Evolutionary conservation across 257 asterid genomes (phyloP), one percentile per base, ranked within the genome.

Genomic region (Petunia secreta): DNA sequence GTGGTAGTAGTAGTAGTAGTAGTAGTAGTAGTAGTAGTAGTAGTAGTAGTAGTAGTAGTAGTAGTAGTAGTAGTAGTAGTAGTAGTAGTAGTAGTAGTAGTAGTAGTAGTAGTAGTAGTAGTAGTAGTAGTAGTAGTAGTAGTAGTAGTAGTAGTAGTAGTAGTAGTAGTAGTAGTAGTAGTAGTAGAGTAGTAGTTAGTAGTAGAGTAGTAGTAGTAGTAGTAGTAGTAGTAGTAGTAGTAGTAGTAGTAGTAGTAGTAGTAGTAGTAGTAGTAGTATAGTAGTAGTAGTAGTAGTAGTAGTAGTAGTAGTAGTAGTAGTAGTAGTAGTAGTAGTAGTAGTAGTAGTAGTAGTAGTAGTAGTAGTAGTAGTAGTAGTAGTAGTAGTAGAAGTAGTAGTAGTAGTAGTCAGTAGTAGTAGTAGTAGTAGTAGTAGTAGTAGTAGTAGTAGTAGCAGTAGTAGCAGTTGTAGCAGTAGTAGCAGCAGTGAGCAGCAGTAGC

Each of bases 321-420:
- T 54, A 54, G 59, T 54, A 15, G 16, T 15, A 15, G 16, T 15
- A 54, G 59, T 54, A 54, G 59, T 54, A 54, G 59, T 54, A 54
- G 59, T 54, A 54, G 59, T 54, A 54, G 59, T 54, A 54, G 59
- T 54, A 54, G 59, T 54, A 54, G 59, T 54, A 54, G 59, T 63
- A 63, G 68, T 63, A 63, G 68, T 63, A 63, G 68, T 63, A 63
- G 68, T 63, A 63, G 68, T 63, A 63, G 68, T 63, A 63, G 68
- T 63, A 63, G 68, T 25, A 63, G 68, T 63, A 63, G 68, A 5
- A 63, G 68, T 63, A 63, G 68, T 63, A 63, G 68, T 63, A 63
- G 68, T 63, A 63, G 68, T 63, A 25, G 68, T 10, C n/a, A 63
- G 68, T 63, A 63, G 68, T 10, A 63, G 68, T 25, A 63, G 68